Evolutionary conservation across 345 rosid species (phyloP).

Genomic region (Salix koriyanagi): DNA sequence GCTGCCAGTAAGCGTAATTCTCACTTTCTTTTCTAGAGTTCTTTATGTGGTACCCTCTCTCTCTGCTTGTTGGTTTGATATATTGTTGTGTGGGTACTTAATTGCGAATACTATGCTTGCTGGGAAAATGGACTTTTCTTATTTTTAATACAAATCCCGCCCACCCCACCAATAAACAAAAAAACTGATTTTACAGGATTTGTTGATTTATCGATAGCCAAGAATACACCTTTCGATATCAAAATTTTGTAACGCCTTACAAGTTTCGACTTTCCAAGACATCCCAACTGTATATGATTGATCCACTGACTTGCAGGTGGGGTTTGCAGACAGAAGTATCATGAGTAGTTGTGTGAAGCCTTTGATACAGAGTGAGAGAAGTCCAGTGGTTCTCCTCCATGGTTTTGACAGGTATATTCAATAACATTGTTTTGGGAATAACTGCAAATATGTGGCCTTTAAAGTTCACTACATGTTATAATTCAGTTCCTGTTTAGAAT

Average conservation of each 20-base stretch:
- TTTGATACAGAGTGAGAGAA: conserved; percentile 33
- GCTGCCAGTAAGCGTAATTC: conserved; percentile 42
- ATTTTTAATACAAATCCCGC: too few species aligned
- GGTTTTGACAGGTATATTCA: conserved; percentile 77
- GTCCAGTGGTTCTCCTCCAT: conserved; percentile 79
- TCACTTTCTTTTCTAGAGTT: not conserved
- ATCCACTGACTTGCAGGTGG: conserved; percentile 42
- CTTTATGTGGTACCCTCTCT: not conserved
- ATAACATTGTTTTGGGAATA: not conserved
- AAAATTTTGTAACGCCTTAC: not conserved
- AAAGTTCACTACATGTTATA: conserved; percentile 31
- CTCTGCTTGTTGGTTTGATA: not conserved
- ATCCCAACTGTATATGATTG: not conserved
- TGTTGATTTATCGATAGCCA: too few species aligned
- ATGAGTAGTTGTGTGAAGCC: conserved; percentile 91
- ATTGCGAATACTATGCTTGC: too few species aligned
- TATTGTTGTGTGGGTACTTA: too few species aligned
- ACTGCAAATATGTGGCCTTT: not conserved
- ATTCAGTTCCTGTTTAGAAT: conserved; percentile 90
- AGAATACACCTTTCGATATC: too few species aligned
- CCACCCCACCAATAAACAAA: too few species aligned
- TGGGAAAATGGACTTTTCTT: too few species aligned
- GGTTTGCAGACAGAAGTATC: conserved; percentile 40
- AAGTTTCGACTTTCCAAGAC: not conserved
- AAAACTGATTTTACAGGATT: too few species aligned